Evolutionary conservation across 73 alveolate species (phyloP).

Genomic region (Breviolum minutum): DNA sequence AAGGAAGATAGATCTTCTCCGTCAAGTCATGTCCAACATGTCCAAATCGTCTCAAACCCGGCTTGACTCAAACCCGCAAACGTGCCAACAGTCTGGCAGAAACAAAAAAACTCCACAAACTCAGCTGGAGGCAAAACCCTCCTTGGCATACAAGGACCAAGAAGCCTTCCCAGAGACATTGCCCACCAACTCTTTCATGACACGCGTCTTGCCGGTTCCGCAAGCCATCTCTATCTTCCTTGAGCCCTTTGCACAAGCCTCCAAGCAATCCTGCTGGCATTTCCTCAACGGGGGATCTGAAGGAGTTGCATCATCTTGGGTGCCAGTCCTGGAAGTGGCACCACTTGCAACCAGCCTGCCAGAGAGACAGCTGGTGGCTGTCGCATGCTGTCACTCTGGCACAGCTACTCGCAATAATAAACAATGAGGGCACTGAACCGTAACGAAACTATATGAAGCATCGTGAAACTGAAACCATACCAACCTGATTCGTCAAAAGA

Average conservation of each 20-base stretch:
- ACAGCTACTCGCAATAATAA: too few species aligned
- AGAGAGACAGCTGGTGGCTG: too few species aligned
- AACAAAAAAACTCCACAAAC: background rate
- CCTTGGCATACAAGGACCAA: background rate
- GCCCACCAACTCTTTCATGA: constrained; percentile 10
- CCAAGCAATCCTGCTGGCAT: constrained; percentile 17
- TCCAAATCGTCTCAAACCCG: background rate
- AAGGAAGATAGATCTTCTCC: too few species aligned
- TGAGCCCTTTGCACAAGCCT: constrained; percentile 55
- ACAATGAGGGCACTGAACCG: too few species aligned
- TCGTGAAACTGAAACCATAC: too few species aligned
- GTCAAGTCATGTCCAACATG: too few species aligned
- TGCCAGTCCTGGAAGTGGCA: background rate
- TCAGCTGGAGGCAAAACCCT: background rate
- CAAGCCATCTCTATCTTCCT: constrained; percentile 49
- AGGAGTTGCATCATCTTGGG: background rate
- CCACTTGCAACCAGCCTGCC: background rate
- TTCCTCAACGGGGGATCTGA: background rate
- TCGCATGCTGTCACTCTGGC: background rate
- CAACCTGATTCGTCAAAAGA: too few species aligned
- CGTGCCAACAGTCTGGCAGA: background rate
- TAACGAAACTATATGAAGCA: too few species aligned
- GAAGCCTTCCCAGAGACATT: constrained; percentile 1
- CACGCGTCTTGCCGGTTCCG: constrained; percentile 41
- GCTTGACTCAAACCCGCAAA: background rate